These are phyloP conservation scores for Setaria viridis DNA, from an alignment of 202 grass and related monocot species.

Conservation along the genomic window DNA sequence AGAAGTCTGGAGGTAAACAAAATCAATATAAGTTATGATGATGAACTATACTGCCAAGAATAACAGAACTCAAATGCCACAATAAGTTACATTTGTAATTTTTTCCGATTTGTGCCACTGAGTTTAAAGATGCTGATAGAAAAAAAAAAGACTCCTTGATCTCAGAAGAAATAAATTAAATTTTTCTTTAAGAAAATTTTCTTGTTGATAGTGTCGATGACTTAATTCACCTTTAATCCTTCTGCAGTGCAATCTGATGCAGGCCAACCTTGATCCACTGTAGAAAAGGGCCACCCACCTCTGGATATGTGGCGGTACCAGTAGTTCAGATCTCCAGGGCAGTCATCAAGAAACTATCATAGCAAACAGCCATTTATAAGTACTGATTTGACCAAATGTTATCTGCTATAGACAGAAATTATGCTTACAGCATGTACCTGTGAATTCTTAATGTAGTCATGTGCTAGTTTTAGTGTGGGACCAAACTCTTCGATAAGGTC, in stretches of 20 bases:
- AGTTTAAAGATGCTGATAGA: too few species aligned
- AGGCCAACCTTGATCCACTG: conserved; percentile 64
- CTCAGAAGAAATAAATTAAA: not conserved
- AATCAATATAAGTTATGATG: too few species aligned
- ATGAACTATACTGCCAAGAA: too few species aligned
- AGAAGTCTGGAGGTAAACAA: conserved; percentile 44
- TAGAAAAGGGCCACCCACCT: conserved; percentile 75
- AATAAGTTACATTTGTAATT: too few species aligned
- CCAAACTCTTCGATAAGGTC: conserved; percentile 56
- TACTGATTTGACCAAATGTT: too few species aligned
- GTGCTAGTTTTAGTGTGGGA: conserved; percentile 52
- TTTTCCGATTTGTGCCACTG: too few species aligned
- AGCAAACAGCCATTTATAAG: too few species aligned
- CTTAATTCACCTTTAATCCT: conserved; percentile 53
- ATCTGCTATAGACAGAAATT: too few species aligned
- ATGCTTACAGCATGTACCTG: conserved; percentile 46
- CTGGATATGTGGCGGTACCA: conserved; percentile 68
- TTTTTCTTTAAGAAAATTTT: too few species aligned
- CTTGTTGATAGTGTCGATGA: too few species aligned
- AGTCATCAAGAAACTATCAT: conserved; percentile 51
- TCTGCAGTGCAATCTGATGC: conserved; percentile 66
- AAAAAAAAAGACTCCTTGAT: too few species aligned
- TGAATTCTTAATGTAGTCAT: conserved; percentile 55
- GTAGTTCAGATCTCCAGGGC: conserved; percentile 50
- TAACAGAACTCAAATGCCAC: too few species aligned